Conservation (phyloP, 2,329 filamentous ascomycete genomes). For the Didymella lethalis region DNA sequence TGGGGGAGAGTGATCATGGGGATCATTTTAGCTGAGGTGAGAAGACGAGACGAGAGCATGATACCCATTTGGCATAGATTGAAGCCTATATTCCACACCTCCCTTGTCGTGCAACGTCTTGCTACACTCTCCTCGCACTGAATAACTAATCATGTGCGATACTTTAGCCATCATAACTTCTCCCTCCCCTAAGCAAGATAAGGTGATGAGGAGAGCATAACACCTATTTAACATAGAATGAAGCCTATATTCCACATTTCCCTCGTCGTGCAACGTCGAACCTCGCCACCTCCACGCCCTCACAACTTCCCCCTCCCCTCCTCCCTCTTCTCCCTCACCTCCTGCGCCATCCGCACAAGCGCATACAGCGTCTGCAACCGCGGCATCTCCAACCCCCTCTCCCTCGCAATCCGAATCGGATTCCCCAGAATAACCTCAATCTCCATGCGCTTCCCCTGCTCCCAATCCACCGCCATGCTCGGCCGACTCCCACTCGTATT, state of each 20-base stretch:
- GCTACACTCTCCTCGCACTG: no score
- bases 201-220: no score
- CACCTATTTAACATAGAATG: constrained; percentile 23
- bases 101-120: no score
- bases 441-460: constrained; percentile 70
- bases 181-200: no score
- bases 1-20: constrained; percentile 61
- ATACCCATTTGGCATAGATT: constrained; percentile 24
- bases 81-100: neutral
- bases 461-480: constrained; percentile 75
- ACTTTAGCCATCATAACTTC: no score
- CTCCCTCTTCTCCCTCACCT: constrained; percentile 52
- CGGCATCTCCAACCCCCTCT: constrained; percentile 70
- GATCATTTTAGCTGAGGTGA: constrained; percentile 69
- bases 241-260: neutral
- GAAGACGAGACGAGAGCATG: neutral
- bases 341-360: constrained; percentile 68
- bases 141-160: no score
- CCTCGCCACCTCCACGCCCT: neutral
- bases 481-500: constrained; percentile 68
- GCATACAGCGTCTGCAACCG: constrained; percentile 73
- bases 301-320: constrained; percentile 20
- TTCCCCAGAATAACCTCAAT: constrained; percentile 77
- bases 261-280: no score
- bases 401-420: constrained; percentile 70